Conservation (phyloP, 2,329 filamentous ascomycete genomes). For the Cladophialophora carrionii region DNA sequence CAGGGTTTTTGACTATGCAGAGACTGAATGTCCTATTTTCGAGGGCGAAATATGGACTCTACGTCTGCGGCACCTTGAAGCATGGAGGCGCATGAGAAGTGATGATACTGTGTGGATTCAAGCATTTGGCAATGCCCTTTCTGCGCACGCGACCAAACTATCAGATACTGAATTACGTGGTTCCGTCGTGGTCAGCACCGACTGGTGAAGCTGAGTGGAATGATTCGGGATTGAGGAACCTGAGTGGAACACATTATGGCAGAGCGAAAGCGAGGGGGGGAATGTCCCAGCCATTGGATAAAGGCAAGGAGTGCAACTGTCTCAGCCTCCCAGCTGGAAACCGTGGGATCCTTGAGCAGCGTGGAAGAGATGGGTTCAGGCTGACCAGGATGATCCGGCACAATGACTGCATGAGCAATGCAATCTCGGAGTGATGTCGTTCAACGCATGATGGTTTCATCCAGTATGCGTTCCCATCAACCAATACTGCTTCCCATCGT, state of each 20-base stretch:
- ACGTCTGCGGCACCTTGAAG: slow-evolving; percentile 16
- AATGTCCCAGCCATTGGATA: background rate
- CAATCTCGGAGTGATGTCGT: background rate
- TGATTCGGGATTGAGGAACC: background rate
- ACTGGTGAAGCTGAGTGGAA: background rate
- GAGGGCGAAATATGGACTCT: slow-evolving; percentile 18
- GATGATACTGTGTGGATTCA: background rate
- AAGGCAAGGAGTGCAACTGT: background rate
- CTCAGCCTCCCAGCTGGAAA: background rate
- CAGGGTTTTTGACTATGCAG: slow-evolving; percentile 17
- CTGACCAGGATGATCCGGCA: background rate
- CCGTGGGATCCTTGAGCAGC: background rate
- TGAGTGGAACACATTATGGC: background rate
- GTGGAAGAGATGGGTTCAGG: too few relatives aligned
- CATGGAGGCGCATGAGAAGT: background rate
- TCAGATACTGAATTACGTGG: background rate
- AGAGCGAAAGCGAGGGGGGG: background rate
- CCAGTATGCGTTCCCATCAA: background rate
- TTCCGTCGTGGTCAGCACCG: background rate
- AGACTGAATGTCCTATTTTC: slow-evolving; percentile 25
- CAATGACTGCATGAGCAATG: background rate
- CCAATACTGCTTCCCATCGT: background rate
- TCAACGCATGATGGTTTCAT: background rate
- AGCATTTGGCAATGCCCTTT: background rate
- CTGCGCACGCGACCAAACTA: background rate